Evolutionary conservation across 331 rosid species (phyloP).

Genomic region (Prunus yedoensis): DNA sequence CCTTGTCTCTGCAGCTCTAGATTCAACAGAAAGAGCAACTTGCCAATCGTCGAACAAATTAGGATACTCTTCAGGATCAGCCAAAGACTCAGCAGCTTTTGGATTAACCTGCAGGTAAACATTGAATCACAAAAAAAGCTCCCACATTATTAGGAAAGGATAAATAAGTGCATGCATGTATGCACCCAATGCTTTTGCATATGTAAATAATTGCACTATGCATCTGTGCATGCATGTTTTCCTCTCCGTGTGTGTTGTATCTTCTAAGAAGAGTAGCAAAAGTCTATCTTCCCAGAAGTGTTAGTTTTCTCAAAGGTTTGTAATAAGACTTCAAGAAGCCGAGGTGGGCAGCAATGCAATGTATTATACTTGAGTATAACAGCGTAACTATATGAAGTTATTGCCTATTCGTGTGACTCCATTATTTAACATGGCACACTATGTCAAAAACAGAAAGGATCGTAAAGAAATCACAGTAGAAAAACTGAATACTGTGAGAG

Average conservation of each 20-base stretch:
- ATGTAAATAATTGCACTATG: neutral
- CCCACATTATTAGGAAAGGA: neutral
- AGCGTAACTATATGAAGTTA: too few relatives aligned
- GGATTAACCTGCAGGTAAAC: conserved; percentile 65
- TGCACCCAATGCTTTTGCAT: neutral
- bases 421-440: too few relatives aligned
- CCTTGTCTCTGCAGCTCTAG: conserved; percentile 74
- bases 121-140: neutral
- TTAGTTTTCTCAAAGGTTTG: neutral
- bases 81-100: conserved; percentile 96
- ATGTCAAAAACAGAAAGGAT: too few relatives aligned
- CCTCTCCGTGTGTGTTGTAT: neutral
- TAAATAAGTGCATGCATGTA: neutral
- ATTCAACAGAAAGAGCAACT: conserved; percentile 88
- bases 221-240: neutral
- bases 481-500: too few relatives aligned
- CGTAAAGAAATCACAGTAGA: too few relatives aligned
- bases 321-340: neutral
- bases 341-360: neutral
- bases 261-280: neutral
- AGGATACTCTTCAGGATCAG: conserved; percentile 97
- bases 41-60: conserved; percentile 97
- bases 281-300: neutral
- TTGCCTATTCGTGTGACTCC: too few relatives aligned
- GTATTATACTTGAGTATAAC: neutral